These are phyloP conservation scores for Bipolaris gigantea DNA, from an alignment of 2,329 filamentous ascomycete genomes.

Conservation along the genomic window DNA sequence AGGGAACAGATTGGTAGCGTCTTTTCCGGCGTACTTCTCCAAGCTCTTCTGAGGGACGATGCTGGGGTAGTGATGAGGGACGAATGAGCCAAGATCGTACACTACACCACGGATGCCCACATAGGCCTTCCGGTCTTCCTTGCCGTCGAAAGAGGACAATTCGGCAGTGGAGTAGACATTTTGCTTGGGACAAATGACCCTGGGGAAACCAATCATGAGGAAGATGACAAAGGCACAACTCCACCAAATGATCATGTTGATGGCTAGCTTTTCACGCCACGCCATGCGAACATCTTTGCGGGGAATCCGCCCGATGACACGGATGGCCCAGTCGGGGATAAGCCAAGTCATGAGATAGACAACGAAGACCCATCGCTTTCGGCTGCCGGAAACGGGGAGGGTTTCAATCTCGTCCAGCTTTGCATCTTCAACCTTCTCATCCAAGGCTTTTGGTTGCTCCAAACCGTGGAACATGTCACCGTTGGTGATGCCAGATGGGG, in stretches of 20 bases:
- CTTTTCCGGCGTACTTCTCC: constrained; percentile 80
- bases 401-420: constrained; percentile 89
- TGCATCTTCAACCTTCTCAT: constrained; percentile 91
- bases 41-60: constrained; percentile 64
- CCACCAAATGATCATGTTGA: constrained; percentile 97
- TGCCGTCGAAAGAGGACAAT: constrained; percentile 72
- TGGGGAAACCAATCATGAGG: constrained; percentile 86
- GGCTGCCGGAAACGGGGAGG: constrained; percentile 71
- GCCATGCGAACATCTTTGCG: constrained; percentile 90
- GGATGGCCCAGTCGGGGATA: constrained; percentile 81
- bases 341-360: constrained; percentile 85
- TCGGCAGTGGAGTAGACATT: constrained; percentile 82
- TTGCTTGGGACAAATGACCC: constrained; percentile 87
- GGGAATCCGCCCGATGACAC: constrained; percentile 76
- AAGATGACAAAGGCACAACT: constrained; percentile 77
- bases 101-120: constrained; percentile 86
- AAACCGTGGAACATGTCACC: constrained; percentile 97
- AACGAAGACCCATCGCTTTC: constrained; percentile 87
- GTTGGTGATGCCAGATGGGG: constrained; percentile 86
- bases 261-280: constrained; percentile 96
- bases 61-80: constrained; percentile 75
- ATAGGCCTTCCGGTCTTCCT: constrained; percentile 66
- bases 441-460: constrained; percentile 90
- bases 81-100: constrained; percentile 76
- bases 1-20: constrained; percentile 88